Base-by-base conservation (phyloP, 441 rosid species). In the Populus hybrid region DNA sequence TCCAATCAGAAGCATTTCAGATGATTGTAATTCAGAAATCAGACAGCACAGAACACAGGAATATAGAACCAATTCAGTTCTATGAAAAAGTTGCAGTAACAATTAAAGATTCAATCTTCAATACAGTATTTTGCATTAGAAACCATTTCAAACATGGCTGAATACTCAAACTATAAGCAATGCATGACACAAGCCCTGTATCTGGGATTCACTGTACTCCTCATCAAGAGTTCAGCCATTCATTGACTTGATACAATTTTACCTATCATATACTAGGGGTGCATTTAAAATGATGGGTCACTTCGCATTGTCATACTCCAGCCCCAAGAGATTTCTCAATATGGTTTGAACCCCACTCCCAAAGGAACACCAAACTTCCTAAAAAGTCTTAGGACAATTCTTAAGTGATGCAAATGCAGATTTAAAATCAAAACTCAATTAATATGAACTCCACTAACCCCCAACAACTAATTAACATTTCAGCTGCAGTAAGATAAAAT, bases 1-100 rank as follows among this genome's bases (percentile, higher is more conserved):
- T 26, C 69, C 71, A 28, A 30, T 66, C 16, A 46, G 18, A 46
- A 46, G 26, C 30, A 32, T 23, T 78, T 72, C 68, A 74, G 74
- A 67, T 66, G 65, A 75, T 36, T 67, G 67, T 69, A 76, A 79
- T 68, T 36, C 70, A 79, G 46, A 8, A 65, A 80, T 26, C 24
- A 71, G 67, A 38, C 57, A 35, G 24, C 68, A 69, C 7, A 23
- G 21, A 40, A 35, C 30, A 63, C 34, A 36, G 63, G 32, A 64
- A 64, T 20, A 30, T 21, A 69, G 73, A 67, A 40, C 65, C 23
- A 59, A 69, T 40, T 2, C 21, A 46, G 66, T 38, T 38, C 28
- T 66, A 14, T 6, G 4, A 38, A 16, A n/a, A 69, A 54, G 63
- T 26, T 50, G 63, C 30, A 10, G 16, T 20, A 63, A 35, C 21